Conservation (phyloP, 805 yeast species). For the Vanderwaltozyma polyspora region DNA sequence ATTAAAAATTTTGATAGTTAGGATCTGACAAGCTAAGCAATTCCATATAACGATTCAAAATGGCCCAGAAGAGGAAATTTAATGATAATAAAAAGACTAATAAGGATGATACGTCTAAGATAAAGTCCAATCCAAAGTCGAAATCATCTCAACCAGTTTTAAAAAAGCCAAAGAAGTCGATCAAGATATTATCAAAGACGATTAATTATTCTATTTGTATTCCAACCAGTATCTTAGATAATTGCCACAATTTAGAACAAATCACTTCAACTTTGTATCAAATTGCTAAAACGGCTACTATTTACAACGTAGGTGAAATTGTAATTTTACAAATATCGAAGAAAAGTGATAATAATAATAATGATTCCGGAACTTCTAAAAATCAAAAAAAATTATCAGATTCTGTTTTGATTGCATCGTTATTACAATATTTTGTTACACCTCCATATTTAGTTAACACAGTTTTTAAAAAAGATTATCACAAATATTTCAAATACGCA, state of each 20-base stretch:
- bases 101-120: not conserved
- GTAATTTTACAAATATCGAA: too few species aligned
- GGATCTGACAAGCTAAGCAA: too few species aligned
- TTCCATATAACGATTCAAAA: not conserved
- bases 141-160: not conserved
- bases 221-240: constrained; percentile 55
- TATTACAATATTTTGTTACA: constrained; percentile 72
- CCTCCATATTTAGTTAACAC: constrained; percentile 69
- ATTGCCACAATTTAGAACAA: constrained; percentile 60
- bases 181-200: constrained; percentile 11
- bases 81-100: not conserved
- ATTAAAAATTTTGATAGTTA: too few species aligned
- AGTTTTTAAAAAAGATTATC: constrained; percentile 41
- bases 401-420: constrained; percentile 49
- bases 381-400: constrained; percentile 15
- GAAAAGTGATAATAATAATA: too few species aligned
- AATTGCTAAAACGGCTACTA: constrained; percentile 62
- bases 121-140: not conserved
- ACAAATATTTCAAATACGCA: constrained; percentile 49
- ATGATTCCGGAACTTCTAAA: constrained; percentile 13
- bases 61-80: not conserved
- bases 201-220: constrained; percentile 51
- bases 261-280: constrained; percentile 66
- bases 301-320: constrained; percentile 62
- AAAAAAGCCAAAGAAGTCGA: constrained; percentile 10